Conservation (phyloP, 768 basidiomycete genomes). For the Tricholoma furcatifolium region DNA sequence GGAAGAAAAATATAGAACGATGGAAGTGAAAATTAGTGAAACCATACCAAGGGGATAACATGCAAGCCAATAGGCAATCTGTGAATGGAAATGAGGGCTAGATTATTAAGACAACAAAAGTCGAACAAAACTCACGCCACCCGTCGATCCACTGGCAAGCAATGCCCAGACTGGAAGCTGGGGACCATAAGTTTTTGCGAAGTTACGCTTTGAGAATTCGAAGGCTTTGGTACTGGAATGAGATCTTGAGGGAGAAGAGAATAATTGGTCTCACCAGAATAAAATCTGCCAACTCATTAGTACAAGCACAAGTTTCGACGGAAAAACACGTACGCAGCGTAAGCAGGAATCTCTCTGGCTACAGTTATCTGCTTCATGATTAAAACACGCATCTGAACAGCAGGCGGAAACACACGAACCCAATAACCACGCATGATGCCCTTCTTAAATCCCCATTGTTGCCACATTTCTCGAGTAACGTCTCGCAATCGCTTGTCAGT, state of each 20-base stretch:
- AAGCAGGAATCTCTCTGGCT: slow-evolving; percentile 92
- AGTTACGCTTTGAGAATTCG: slow-evolving; percentile 84
- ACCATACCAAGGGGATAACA: slow-evolving; percentile 80
- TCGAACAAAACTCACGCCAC: slow-evolving; percentile 57
- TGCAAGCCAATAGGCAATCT: slow-evolving; percentile 92
- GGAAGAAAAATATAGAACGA: not conserved
- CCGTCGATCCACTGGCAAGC: slow-evolving; percentile 78
- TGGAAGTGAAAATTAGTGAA: not conserved
- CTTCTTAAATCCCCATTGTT: slow-evolving; percentile 76
- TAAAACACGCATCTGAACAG: not conserved
- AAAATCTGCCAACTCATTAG: slow-evolving; percentile 20
- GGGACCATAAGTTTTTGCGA: slow-evolving; percentile 59
- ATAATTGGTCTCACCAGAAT: slow-evolving; percentile 45
- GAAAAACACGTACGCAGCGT: slow-evolving; percentile 67
- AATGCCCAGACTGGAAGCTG: slow-evolving; percentile 84
- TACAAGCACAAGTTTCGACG: not conserved
- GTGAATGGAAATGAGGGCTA: not conserved
- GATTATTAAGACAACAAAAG: not conserved
- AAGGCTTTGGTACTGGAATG: slow-evolving; percentile 50
- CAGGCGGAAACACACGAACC: slow-evolving; percentile 44
- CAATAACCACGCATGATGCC: slow-evolving; percentile 98
- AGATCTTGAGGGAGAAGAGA: not conserved
- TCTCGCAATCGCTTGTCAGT: slow-evolving; percentile 75
- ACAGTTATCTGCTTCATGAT: slow-evolving; percentile 72
- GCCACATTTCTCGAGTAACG: slow-evolving; percentile 83